Base-by-base conservation (phyloP, 805 yeast genomes). In the Cyberlindnera subsufficiens region DNA sequence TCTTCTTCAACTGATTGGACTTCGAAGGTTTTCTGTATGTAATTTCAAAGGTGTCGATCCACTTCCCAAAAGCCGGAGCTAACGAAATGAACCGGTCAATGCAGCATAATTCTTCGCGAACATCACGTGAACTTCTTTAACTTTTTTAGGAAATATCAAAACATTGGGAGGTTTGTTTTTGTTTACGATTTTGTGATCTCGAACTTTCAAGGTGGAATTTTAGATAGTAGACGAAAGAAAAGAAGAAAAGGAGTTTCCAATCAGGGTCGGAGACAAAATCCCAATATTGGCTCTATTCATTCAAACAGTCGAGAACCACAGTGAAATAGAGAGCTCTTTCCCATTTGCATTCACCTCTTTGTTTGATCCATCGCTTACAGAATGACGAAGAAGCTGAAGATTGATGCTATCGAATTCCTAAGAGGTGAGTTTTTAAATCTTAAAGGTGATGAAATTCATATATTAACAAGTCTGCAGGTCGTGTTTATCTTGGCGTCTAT, bases 401-500 rank as follows among this genome's bases (percentile, higher is more conserved):
- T 86, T 82, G 42, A 65, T 66, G 54, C 77, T 77, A 16, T 69
- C 68, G 53, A 82, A 76, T 58, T 56, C 46, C 43, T 56, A 18
- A 47, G 56, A 48, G 61, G 52, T 48, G 37, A 32, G 49, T 37
- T 16, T 22, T 41, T 16, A 14, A 29, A 32, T 30, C n/a, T 19
- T 20, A 11, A 13, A 6, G 19, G 11, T 9, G 27, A 22, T 8
- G 34, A 18, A 15, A 27, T 13, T 5, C n/a, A 22, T 22, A 7
- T 30, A 29, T 30, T 38, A 29, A 19, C 32, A 14, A 14, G 1
- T 16, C 5, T 17, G 17, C 42, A 48, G 52, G 54, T 29, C 50
- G 95, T 44, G 85, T 91, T 27, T 93, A 93, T 58, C 77, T 91
- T 9, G 97, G 96, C 5, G 95, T 96, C 4, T 90, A 79, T 60